Evolutionary conservation across 2,329 filamentous ascomycete genomes (phyloP), one percentile per base, ranked within the genome.

Genomic region (Colletotrichum limetticola): DNA sequence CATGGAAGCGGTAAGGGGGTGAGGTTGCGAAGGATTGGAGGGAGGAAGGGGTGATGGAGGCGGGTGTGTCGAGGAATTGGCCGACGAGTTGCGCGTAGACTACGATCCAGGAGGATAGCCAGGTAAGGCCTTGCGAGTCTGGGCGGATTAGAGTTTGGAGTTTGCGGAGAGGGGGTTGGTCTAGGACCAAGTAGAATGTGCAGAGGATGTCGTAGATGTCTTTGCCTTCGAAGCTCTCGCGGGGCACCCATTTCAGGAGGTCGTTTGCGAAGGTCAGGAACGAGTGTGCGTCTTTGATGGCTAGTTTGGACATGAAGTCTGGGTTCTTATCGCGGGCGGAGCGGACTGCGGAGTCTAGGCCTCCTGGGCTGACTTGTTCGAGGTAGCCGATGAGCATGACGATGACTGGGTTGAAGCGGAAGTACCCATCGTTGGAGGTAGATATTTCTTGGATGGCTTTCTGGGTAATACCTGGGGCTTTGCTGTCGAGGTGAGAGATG

Each of bases 151-250:
- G 52, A 53, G 53, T 66, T 26, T 37, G 61, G n/a, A 65, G 6
- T 5, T 28, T 71, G 2, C 71, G 70, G 24, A 85, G 72, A 1
- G 82, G 74, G 0, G 75, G 53, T 71, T 84, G 82, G 32, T 79
- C 75, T 16, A 85, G 74, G 37, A 85, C 74, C 69, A 82, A 85
- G 76, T 85, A 84, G 76, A 85, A 84, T n/a, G 83, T 75, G 68
- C 80, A 82, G 19, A 85, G 71, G 32, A 80, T 79, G 26, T 65
- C 80, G 76, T 83, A 83, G 57, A 85, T 78, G 19, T 83, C 79
- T 37, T 78, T 78, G 24, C 81, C 82, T 61, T 79, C 74, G 46
- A 74, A 74, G 55, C 77, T 78, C 75, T 85, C 83, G 1, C 74
- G 74, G 0, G 83, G 83, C 11, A 80, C 78, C 83, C 83, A 85